Percentiles rank a stretch among this genome's conserved stretches.
phyloP scores from a whole-genome alignment of 306 rosid genomes.

The Cucurbita argyrosperma region DNA sequence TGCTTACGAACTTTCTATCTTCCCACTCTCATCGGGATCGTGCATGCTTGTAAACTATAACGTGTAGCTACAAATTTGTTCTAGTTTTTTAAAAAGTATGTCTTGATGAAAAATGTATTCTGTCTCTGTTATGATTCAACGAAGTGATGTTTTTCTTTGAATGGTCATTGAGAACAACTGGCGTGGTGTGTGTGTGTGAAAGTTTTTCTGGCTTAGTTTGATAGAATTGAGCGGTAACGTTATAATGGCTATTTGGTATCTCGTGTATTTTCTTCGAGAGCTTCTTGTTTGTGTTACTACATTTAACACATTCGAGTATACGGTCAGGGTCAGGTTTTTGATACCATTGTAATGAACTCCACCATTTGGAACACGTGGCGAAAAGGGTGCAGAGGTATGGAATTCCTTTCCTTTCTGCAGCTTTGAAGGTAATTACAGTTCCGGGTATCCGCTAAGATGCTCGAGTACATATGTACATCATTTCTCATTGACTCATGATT shows the following conservation, averaged over 20 bases:
- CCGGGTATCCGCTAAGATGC: neutral
- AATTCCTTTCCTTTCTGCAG: conserved; percentile 54
- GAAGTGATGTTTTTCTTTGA: neutral
- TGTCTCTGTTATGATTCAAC: neutral
- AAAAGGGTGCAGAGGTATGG: conserved; percentile 87
- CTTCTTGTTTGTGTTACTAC: neutral
- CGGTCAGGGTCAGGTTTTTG: conserved; percentile 49
- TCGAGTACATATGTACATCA: neutral
- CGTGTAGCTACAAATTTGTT: neutral
- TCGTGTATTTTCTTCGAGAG: neutral
- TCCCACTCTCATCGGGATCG: neutral
- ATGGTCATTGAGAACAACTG: neutral
- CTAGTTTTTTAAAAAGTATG: neutral
- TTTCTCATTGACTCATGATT: neutral
- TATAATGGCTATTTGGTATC: neutral
- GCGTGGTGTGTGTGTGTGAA: neutral
- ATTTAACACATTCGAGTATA: conserved; percentile 6
- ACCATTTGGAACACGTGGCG: conserved; percentile 79
- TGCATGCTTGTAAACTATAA: neutral
- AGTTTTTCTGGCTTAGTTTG: neutral
- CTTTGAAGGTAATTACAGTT: conserved; percentile 48
- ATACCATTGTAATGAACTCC: conserved; percentile 92
- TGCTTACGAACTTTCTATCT: neutral
- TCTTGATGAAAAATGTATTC: neutral
- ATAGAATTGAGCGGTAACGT: neutral